Evolutionary conservation across 306 rosid genomes (phyloP), one percentile per base, ranked within the genome.

Genomic region (Glycine tomentella): DNA sequence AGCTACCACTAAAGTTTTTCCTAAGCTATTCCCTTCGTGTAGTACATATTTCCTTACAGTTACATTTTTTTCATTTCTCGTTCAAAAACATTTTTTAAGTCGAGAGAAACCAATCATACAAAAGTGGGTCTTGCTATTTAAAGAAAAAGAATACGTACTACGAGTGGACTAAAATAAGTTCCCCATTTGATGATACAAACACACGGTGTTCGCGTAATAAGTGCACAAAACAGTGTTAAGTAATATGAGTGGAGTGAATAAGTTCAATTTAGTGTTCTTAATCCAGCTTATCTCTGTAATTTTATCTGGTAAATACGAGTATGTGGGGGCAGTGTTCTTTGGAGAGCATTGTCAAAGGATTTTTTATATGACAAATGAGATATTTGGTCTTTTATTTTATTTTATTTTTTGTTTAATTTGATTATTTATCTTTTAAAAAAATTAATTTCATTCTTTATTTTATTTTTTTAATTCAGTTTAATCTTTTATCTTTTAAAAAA

Each of bases 121-220:
- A 38, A 64, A 14, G 48, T 64, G 70, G 25, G 42, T 62, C n/a
- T 62, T 62, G 12, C 70, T 64, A 64, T 64, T 34, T 36, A 64
- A 64, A 64, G 48, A 64, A 36, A 36, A 64, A 64, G 20, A 63
- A 6, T 12, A 10, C 14, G 48, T 63, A 63, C 48, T 63, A 34
- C 34, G 48, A 13, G 5, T 13, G 69, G 45, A 63, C 33, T 16
- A 15, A 2, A 57, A 53, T 3, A 57, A 16, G 3, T 33, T 62
- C 45, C 15, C 31, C 31, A 40, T 65, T 40, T 38, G 50, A n/a
- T 40, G 34, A 66, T 66, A 15, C 33, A 17, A 25, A 36, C 48
- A 64, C 70, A 66, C 16, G 31, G 34, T 66, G 70, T 36, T 49
- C 25, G 70, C 51, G 50, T 8, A 66, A 42, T n/a, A 25, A 40